phyloP scores from a whole-genome alignment of 1,284 basidiomycete species.

The Cutaneotrichosporon sp. region DNA sequence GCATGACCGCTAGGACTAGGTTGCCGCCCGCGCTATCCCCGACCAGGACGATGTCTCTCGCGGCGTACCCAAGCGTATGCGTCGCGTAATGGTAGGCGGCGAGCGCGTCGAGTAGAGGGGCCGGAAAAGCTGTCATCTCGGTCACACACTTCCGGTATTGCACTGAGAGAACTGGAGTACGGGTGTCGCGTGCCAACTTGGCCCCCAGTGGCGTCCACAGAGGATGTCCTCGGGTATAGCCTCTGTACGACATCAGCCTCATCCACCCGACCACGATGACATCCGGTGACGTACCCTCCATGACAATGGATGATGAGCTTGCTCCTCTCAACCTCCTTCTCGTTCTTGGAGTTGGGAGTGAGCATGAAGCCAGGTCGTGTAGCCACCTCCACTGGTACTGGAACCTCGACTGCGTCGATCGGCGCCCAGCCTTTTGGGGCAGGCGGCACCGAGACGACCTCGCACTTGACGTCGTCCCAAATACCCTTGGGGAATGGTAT shows the following conservation, averaged over 20 bases:
- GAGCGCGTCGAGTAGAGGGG: conserved; percentile 24
- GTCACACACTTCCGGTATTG: conserved; percentile 24
- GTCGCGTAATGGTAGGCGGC: conserved; percentile 21
- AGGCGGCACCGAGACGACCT: conserved; percentile 2
- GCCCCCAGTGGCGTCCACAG: conserved; percentile 16
- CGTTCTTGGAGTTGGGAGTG: neutral
- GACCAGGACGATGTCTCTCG: conserved; percentile 16
- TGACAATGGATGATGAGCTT: conserved; percentile 5
- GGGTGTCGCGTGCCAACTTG: conserved; percentile 12
- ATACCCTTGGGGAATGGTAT: neutral
- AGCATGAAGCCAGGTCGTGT: conserved; percentile 2
- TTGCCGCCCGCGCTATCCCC: conserved; percentile 24
- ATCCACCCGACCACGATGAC: neutral
- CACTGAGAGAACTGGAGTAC: conserved; percentile 19
- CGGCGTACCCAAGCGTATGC: conserved; percentile 15
- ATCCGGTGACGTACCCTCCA: neutral
- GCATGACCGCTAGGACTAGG: conserved; percentile 16
- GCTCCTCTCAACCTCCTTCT: neutral
- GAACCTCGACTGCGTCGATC: neutral
- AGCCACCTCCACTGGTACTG: neutral
- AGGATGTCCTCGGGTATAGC: conserved; percentile 21
- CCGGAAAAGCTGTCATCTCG: conserved; percentile 15
- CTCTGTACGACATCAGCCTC: conserved; percentile 8
- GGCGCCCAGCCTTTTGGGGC: conserved; percentile 2
- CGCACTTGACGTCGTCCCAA: conserved; percentile 4